phyloP scores from a whole-genome alignment of 177 flowering plant species.

The Telopea speciosissima region DNA sequence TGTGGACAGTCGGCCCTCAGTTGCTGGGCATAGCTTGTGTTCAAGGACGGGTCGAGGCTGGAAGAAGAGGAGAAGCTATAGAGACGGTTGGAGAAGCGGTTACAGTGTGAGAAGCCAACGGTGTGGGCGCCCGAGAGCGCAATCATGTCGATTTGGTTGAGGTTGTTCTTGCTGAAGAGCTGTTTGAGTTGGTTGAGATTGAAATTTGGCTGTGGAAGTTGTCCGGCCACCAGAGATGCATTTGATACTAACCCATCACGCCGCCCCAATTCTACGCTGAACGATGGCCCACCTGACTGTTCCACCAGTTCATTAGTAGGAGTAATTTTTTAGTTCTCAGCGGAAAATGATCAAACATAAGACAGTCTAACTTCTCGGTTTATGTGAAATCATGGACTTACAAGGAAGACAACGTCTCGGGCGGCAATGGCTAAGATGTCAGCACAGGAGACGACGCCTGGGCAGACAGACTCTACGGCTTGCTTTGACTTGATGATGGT shows the following conservation, averaged over 20 bases:
- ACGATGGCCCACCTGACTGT: constrained; percentile 74
- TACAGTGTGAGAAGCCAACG: constrained; percentile 66
- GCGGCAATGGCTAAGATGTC: constrained; percentile 73
- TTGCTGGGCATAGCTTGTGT: constrained; percentile 52
- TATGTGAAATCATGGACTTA: too few relatives aligned
- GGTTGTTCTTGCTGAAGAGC: constrained; percentile 44
- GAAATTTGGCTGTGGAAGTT: constrained; percentile 52
- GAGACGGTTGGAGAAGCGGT: constrained; percentile 46
- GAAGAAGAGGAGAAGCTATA: constrained; percentile 41
- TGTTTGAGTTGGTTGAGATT: constrained; percentile 35
- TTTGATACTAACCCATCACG: constrained; percentile 57
- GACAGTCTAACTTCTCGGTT: too few relatives aligned
- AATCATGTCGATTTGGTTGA: constrained; percentile 53
- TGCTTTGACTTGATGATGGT: constrained; percentile 62
- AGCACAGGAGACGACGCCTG: constrained; percentile 81
- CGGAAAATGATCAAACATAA: too few relatives aligned
- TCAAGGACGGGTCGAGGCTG: constrained; percentile 60
- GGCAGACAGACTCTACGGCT: constrained; percentile 68
- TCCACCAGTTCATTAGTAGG: too few relatives aligned
- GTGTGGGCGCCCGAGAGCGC: constrained; percentile 90
- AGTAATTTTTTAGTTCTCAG: too few relatives aligned
- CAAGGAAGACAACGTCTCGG: constrained; percentile 58
- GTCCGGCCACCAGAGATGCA: constrained; percentile 56
- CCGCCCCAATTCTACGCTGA: constrained; percentile 64
- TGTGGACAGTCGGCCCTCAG: constrained; percentile 40